These are phyloP conservation scores for Marasmius tenuissimus DNA, from an alignment of 1,284 basidiomycete genomes.

Conservation along the genomic window DNA sequence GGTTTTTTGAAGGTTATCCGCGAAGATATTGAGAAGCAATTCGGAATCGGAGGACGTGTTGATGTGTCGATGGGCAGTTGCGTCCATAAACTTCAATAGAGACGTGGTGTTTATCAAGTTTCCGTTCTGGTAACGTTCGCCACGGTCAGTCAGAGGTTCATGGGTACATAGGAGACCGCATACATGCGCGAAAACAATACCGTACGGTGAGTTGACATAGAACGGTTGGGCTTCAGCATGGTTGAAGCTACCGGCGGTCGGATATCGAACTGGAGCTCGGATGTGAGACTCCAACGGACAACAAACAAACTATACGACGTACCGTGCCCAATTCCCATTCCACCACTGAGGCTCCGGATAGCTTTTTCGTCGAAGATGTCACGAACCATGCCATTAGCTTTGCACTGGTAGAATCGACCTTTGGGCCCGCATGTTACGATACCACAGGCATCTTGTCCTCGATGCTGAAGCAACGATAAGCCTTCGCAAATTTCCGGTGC, in stretches of 20 bases:
- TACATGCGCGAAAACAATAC: constrained; percentile 97
- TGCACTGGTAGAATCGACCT: constrained; percentile 97
- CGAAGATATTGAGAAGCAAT: constrained; percentile 95
- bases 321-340: constrained; percentile 99
- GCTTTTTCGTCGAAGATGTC: constrained; percentile 92
- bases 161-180: constrained; percentile 27
- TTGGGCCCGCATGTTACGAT: constrained; percentile 96
- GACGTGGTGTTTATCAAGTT: constrained; percentile 94
- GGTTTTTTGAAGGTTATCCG: constrained; percentile 96
- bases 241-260: constrained; percentile 96
- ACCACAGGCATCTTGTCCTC: constrained; percentile 98
- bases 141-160: constrained; percentile 11
- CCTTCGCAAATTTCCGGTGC: constrained; percentile 90
- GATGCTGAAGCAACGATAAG: constrained; percentile 87
- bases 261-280: constrained; percentile 78
- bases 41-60: constrained; percentile 99
- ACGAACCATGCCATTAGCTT: constrained; percentile 99
- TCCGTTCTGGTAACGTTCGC: constrained; percentile 76
- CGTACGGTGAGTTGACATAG: constrained; percentile 99
- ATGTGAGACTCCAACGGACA: constrained; percentile 1
- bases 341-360: constrained; percentile 80
- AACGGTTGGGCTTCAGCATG: constrained; percentile 99
- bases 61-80: constrained; percentile 96
- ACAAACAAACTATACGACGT: constrained; percentile 26
- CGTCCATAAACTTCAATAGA: constrained; percentile 91